These are phyloP conservation scores for Dioscorea dumetorum DNA, from an alignment of 106 monocot genomes.

Conservation along the genomic window DNA sequence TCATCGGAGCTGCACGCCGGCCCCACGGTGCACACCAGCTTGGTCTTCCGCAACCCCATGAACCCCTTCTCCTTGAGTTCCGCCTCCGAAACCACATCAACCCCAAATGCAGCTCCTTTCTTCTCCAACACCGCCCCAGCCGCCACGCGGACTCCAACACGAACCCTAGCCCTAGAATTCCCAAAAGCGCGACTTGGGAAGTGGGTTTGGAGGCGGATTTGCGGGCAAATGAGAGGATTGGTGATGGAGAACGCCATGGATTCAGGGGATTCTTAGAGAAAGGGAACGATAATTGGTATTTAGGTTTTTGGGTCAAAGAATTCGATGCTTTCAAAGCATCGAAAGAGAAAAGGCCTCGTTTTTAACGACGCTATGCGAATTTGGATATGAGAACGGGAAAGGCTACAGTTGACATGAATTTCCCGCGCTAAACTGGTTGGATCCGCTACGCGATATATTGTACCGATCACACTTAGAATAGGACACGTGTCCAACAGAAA, in stretches of 20 bases:
- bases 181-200: slow-evolving; percentile 2
- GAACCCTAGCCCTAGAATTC: no score
- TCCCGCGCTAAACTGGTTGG: no score
- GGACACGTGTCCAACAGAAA: no score
- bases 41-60: slow-evolving; percentile 67
- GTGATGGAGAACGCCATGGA: not conserved
- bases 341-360: no score
- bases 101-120: slow-evolving; percentile 41
- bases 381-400: no score
- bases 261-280: no score
- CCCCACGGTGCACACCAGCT: slow-evolving; percentile 95
- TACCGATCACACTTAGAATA: no score
- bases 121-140: slow-evolving; percentile 14
- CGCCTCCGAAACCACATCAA: slow-evolving; percentile 77
- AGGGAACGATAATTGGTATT: slow-evolving; percentile 14
- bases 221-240: not conserved
- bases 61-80: slow-evolving; percentile 98
- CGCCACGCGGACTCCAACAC: slow-evolving; percentile 2
- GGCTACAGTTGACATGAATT: no score
- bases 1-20: slow-evolving; percentile 74
- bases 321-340: no score
- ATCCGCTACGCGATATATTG: no score
- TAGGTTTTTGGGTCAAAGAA: no score
- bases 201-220: slow-evolving; percentile 1
- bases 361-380: no score